These are phyloP conservation scores for Sparassis latifolia DNA, from an alignment of 1,284 basidiomycete genomes.

Conservation along the genomic window DNA sequence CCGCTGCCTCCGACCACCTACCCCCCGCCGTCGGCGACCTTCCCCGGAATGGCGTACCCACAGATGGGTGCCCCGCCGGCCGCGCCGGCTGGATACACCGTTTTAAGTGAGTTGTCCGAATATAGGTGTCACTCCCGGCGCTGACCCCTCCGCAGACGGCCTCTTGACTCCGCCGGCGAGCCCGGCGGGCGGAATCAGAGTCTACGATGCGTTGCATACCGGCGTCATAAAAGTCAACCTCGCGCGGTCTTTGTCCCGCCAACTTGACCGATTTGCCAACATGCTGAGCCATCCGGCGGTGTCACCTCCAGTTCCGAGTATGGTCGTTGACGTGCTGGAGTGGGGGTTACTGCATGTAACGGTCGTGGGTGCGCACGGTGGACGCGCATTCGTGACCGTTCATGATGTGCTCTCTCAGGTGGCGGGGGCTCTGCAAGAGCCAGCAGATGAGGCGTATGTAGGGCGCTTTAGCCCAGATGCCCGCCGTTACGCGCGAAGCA, in stretches of 20 bases:
- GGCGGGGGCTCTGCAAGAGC: constrained; percentile 2
- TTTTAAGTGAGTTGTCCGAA: not conserved
- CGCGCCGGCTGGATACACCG: constrained; percentile 6
- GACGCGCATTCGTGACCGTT: constrained; percentile 7
- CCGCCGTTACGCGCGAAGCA: too few relatives aligned
- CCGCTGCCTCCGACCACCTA: constrained; percentile 7
- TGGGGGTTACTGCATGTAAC: not conserved
- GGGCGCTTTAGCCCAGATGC: too few relatives aligned
- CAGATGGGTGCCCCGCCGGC: not conserved
- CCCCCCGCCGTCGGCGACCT: constrained; percentile 5
- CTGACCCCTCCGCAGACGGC: constrained; percentile 13
- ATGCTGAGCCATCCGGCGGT: constrained; percentile 7
- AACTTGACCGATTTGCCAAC: constrained; percentile 12
- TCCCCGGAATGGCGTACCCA: not conserved
- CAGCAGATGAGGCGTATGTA: too few relatives aligned
- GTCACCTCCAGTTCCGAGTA: constrained; percentile 4
- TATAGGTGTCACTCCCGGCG: not conserved
- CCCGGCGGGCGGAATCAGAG: constrained; percentile 7
- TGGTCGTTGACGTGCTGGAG: constrained; percentile 10
- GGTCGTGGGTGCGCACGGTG: constrained; percentile 3
- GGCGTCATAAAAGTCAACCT: too few relatives aligned
- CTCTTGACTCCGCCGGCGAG: constrained; percentile 22
- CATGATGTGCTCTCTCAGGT: constrained; percentile 10
- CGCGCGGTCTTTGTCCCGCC: constrained; percentile 18
- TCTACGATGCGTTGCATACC: too few relatives aligned